phyloP scores from a whole-genome alignment of 306 rosid species.

The Castanea crenata region DNA sequence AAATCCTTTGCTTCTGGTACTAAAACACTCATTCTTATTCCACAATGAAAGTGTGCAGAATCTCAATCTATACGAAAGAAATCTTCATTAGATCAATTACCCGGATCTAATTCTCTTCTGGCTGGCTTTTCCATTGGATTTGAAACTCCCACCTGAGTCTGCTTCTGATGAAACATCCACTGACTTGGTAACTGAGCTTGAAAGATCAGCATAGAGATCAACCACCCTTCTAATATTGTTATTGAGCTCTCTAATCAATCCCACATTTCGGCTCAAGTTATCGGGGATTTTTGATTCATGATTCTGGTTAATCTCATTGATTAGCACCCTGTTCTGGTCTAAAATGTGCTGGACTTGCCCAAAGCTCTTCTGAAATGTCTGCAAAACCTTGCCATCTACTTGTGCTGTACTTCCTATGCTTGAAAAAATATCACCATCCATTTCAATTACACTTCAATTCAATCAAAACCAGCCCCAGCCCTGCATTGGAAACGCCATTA shows the following conservation, averaged over 20 bases:
- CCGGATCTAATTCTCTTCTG: slow-evolving; percentile 79
- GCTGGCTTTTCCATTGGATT: slow-evolving; percentile 68
- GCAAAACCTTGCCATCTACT: slow-evolving; percentile 61
- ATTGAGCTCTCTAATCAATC: slow-evolving; percentile 84
- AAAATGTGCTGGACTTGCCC: slow-evolving; percentile 88
- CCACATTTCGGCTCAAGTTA: slow-evolving; percentile 69
- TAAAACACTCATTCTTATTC: slow-evolving; percentile 34
- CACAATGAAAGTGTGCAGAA: slow-evolving; percentile 24
- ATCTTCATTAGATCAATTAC: slow-evolving; percentile 33
- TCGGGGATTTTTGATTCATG: slow-evolving; percentile 79
- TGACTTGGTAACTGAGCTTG: slow-evolving; percentile 65
- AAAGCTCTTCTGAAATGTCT: slow-evolving; percentile 80
- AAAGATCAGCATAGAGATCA: slow-evolving; percentile 87
- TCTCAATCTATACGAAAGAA: slow-evolving; percentile 36
- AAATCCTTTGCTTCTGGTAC: slow-evolving; percentile 19
- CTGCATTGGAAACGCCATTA: slow-evolving; percentile 38
- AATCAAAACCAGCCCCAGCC: slow-evolving; percentile 24
- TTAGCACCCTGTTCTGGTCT: slow-evolving; percentile 80
- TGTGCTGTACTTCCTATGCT: slow-evolving; percentile 56
- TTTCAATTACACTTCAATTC: slow-evolving; percentile 32
- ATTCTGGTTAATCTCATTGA: slow-evolving; percentile 87
- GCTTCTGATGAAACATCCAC: slow-evolving; percentile 78
- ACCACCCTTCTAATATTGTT: slow-evolving; percentile 91
- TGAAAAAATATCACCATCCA: slow-evolving; percentile 75
- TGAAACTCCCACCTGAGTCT: slow-evolving; percentile 69